A percentile compares a stretch with the other conserved stretches of the same genome.
These are phyloP conservation scores for Xylaria bambusicola DNA, from an alignment of 495 filamentous ascomycete species.

Conservation along the genomic window DNA sequence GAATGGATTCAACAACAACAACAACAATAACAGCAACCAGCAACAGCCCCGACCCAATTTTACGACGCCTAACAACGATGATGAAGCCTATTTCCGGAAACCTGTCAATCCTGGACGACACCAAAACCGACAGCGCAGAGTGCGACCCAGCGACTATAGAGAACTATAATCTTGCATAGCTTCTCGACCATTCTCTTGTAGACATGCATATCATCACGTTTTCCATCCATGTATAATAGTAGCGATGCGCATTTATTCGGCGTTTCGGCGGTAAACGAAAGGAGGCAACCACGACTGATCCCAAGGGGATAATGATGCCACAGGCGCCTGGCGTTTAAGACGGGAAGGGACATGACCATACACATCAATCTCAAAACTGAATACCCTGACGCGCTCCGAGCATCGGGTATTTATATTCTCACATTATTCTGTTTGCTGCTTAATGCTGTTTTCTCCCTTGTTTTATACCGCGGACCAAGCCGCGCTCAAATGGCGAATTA, in stretches of 20 bases:
- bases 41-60: conserved; percentile 63
- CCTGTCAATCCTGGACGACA: conserved; percentile 94
- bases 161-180: conserved; percentile 74
- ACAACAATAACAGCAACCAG: conserved; percentile 47
- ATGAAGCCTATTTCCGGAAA: conserved; percentile 92
- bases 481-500: too few species aligned
- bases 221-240: conserved; percentile 18
- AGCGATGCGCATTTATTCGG: conserved; percentile 11
- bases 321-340: conserved; percentile 15
- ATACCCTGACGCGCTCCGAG: neutral
- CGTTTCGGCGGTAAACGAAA: conserved; percentile 10
- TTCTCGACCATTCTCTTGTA: too few species aligned
- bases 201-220: neutral
- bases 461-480: too few species aligned
- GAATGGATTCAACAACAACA: conserved; percentile 44
- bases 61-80: conserved; percentile 68
- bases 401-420: neutral
- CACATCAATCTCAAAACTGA: neutral
- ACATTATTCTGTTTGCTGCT: too few species aligned
- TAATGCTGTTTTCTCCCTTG: too few species aligned
- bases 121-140: conserved; percentile 72
- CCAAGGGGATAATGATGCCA: neutral
- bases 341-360: neutral
- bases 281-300: neutral
- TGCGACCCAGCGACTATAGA: conserved; percentile 84